A percentile compares a stretch with the other conserved stretches of the same genome.
phyloP scores from a whole-genome alignment of 2,329 filamentous ascomycete species.

The Metarhizium brunneum region DNA sequence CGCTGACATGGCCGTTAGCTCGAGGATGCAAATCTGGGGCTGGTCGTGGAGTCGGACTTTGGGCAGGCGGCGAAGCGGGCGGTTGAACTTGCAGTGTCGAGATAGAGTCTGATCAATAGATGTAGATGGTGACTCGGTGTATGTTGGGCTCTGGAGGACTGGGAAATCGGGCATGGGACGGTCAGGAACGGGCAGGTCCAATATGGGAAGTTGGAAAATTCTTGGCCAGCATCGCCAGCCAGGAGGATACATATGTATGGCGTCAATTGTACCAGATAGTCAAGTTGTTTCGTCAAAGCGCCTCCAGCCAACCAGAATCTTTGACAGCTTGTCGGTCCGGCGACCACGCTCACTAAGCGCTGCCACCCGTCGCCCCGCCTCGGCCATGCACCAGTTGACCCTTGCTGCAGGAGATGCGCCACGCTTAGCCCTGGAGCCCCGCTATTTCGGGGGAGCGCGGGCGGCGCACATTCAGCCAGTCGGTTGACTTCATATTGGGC shows the following conservation, averaged over 20 bases:
- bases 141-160: no score
- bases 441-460: not conserved
- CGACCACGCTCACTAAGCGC: not conserved
- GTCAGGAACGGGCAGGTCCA: no score
- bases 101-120: no score
- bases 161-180: no score
- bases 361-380: not conserved
- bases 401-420: not conserved
- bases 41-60: conserved; percentile 30
- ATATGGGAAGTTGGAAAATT: no score
- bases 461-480: not conserved
- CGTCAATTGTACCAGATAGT: no score
- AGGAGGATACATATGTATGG: no score
- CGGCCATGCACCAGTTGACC: not conserved
- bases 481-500: no score
- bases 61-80: conserved; percentile 23
- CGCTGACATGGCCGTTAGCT: conserved; percentile 16
- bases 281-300: no score
- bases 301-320: not conserved
- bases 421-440: not conserved
- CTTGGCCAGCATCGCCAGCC: no score
- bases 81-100: conserved; percentile 19
- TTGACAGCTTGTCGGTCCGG: not conserved
- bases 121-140: no score
- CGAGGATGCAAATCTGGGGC: conserved; percentile 22